Evolutionary conservation across 2,329 filamentous ascomycete species (phyloP), one percentile per base, ranked within the genome.

Genomic region (Aspergillus vadensis): DNA sequence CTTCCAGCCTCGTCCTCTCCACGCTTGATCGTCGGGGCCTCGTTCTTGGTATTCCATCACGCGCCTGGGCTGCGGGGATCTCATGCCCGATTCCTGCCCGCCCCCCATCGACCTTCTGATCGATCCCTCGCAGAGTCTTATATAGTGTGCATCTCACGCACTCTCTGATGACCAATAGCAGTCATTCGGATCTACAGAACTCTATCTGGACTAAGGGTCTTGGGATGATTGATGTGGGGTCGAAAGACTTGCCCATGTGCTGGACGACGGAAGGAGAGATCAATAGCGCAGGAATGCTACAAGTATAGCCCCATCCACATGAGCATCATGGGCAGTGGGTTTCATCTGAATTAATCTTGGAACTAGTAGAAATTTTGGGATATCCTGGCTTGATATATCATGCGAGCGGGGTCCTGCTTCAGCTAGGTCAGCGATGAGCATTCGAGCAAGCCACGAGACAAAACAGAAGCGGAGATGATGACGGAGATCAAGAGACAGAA

Each of bases 311-410:
- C 41, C 43, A 19, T 39, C 53, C 53, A 55, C 41, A 30, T 43
- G 23, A 55, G 39, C 30, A 17, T 55, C 53, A 25, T 14, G 47
- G 44, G 44, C 53, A 41, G 53, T 32, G 25, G 39, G 53, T 47
- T 43, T n/a, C 41, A 44, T 12, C 39, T 25, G 30, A 25, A 47
- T 30, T 43, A 19, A 47, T 23, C 17, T 55, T 19, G 25, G 19
- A 43, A 30, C 39, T 55, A 55, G 53, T 55, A 23, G 38, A 17
- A 39, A 47, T 41, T 41, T 56, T 21, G 55, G 59, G 54, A 62
- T 64, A 60, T 62, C 50, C 48, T 52, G 55, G 58, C 53, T 47
- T 43, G 39, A 38, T 44, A 25, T 52, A 47, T 55, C 39, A 47
- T 17, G 36, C 53, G 43, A 30, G 25, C 47, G 47, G n/a, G 27